phyloP scores from a whole-genome alignment of 768 basidiomycete species.

The Suillus tomentosus region DNA sequence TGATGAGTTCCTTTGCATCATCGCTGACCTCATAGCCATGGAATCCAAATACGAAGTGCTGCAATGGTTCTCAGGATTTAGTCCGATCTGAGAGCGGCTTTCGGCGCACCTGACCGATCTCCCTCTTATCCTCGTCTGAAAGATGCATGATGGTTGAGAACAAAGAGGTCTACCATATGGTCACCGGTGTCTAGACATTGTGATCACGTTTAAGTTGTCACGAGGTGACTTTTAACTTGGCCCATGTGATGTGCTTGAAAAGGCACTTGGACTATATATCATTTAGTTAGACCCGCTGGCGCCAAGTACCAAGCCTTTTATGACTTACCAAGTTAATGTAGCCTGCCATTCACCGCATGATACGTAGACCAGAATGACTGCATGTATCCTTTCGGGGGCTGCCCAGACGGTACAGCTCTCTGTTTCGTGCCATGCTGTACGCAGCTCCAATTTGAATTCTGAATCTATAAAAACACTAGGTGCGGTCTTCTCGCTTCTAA shows the following conservation, averaged over 20 bases:
- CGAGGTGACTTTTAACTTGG: neutral
- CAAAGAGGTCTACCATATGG: neutral
- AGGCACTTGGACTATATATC: neutral
- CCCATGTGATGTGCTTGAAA: neutral
- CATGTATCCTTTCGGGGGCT: neutral
- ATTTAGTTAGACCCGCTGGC: neutral
- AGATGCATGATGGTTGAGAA: constrained; percentile 19
- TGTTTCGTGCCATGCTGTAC: neutral
- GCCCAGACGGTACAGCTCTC: neutral
- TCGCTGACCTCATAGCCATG: constrained; percentile 55
- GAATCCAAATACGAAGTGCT: constrained; percentile 78
- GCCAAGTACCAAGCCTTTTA: neutral
- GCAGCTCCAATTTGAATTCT: neutral
- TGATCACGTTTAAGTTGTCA: neutral
- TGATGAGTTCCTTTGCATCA: constrained; percentile 57
- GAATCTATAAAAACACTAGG: neutral
- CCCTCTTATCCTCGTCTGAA: constrained; percentile 40
- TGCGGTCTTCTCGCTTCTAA: neutral
- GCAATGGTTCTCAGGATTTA: neutral
- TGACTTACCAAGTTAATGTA: neutral
- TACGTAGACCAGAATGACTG: neutral
- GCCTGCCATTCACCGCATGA: neutral
- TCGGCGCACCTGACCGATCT: constrained; percentile 46
- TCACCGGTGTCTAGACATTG: neutral
- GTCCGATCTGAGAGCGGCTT: neutral